phyloP scores from a whole-genome alignment of 257 asterid species.

The Forsythia suspensa region DNA sequence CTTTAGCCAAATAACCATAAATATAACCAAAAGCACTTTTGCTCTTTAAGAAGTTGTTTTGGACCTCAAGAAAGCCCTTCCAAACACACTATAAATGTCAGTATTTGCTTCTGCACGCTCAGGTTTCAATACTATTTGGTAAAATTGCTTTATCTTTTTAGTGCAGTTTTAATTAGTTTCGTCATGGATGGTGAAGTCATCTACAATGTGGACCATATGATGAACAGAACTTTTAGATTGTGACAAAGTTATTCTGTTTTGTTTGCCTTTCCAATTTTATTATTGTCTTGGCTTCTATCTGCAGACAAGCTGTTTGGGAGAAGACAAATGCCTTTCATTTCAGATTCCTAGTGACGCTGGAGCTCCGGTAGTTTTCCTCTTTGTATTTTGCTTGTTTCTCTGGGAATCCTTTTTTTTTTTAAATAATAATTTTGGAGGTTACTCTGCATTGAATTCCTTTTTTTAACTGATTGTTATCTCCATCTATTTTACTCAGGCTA shows the following conservation, averaged over 20 bases:
- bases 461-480: conserved; percentile 16
- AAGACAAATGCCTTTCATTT: conserved; percentile 70
- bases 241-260: not conserved
- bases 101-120: not conserved
- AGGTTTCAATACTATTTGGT: not conserved
- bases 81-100: not conserved
- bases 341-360: conserved; percentile 51
- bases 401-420: not conserved
- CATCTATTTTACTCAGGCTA: conserved; percentile 45
- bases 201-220: not conserved
- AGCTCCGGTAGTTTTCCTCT: conserved; percentile 43
- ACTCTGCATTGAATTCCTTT: conserved; percentile 12
- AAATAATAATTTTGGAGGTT: conserved; percentile 22
- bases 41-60: too few relatives aligned
- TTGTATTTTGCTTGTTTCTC: not conserved
- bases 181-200: conserved; percentile 10
- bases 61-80: too few relatives aligned
- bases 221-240: not conserved
- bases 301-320: conserved; percentile 72
- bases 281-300: conserved; percentile 25
- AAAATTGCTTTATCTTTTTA: not conserved
- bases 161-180: conserved; percentile 6
- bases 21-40: too few relatives aligned
- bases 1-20: too few relatives aligned
- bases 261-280: conserved; percentile 19